These are phyloP conservation scores for Bimuria novae-zelandiae DNA, from an alignment of 2,329 filamentous ascomycete species.

Conservation along the genomic window DNA sequence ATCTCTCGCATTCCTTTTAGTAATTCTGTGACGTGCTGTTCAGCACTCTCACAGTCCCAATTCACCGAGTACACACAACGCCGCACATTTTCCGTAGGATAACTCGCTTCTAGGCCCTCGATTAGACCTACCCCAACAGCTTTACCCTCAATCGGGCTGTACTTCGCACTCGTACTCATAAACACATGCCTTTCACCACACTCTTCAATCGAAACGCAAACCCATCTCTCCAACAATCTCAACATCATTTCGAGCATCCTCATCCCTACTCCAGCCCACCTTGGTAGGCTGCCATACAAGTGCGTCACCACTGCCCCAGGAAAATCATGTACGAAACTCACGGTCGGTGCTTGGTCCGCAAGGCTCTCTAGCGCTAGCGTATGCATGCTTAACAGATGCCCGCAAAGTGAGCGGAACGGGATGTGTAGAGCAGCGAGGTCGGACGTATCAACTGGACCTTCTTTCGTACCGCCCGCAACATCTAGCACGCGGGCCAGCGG, in stretches of 20 bases:
- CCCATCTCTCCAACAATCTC: background rate
- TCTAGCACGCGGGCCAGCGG: conserved; percentile 4
- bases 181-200: conserved; percentile 12
- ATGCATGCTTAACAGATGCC: conserved; percentile 24
- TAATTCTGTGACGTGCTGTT: background rate
- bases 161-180: conserved; percentile 8
- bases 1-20: background rate
- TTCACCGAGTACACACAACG: conserved; percentile 36
- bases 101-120: background rate
- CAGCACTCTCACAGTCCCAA: conserved; percentile 11
- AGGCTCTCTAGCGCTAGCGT: conserved; percentile 17
- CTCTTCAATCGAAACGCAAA: conserved; percentile 16
- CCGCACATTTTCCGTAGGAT: background rate
- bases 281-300: background rate
- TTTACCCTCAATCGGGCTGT: background rate
- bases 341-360: background rate
- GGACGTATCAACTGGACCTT: conserved; percentile 26
- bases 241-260: background rate
- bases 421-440: conserved; percentile 22
- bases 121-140: background rate
- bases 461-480: conserved; percentile 19
- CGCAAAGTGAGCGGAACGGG: conserved; percentile 10
- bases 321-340: conserved; percentile 11
- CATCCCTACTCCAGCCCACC: background rate
- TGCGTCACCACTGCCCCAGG: background rate